Evolutionary conservation across 2,329 filamentous ascomycete genomes (phyloP).

Genomic region (Xylaria sp.): DNA sequence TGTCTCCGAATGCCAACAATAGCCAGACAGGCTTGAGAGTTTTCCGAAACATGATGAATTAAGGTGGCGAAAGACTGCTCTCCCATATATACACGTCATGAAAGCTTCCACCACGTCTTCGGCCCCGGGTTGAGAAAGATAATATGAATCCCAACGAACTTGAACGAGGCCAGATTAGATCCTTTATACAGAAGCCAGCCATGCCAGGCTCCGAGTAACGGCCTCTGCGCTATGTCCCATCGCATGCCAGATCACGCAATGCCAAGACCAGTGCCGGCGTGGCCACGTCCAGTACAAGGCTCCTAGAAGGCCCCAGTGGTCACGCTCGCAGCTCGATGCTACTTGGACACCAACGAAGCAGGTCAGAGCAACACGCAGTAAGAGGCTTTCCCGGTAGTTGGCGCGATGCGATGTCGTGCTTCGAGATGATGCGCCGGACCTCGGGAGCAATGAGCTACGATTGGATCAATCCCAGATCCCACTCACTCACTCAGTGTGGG

Average conservation of each 20-base stretch:
- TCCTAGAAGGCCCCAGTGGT: background rate
- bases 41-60: conserved; percentile 35
- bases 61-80: background rate
- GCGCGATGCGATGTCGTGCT: conserved; percentile 31
- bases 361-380: conserved; percentile 1
- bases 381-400: conserved; percentile 4
- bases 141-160: conserved; percentile 20
- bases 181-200: conserved; percentile 39
- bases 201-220: conserved; percentile 24
- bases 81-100: background rate
- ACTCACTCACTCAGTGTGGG: background rate
- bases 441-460: conserved; percentile 20
- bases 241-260: conserved; percentile 29
- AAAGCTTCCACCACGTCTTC: background rate
- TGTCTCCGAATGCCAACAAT: conserved; percentile 35
- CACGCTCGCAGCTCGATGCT: conserved; percentile 8
- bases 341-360: conserved; percentile 12
- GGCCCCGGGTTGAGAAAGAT: background rate
- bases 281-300: conserved; percentile 1
- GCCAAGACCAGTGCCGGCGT: conserved; percentile 5
- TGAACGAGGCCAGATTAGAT: conserved; percentile 9
- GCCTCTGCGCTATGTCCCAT: conserved; percentile 28
- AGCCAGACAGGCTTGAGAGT: conserved; percentile 22
- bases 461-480: conserved; percentile 12
- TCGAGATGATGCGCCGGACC: conserved; percentile 20